phyloP scores from a whole-genome alignment of 495 filamentous ascomycete species.

The Xylaria venustula region DNA sequence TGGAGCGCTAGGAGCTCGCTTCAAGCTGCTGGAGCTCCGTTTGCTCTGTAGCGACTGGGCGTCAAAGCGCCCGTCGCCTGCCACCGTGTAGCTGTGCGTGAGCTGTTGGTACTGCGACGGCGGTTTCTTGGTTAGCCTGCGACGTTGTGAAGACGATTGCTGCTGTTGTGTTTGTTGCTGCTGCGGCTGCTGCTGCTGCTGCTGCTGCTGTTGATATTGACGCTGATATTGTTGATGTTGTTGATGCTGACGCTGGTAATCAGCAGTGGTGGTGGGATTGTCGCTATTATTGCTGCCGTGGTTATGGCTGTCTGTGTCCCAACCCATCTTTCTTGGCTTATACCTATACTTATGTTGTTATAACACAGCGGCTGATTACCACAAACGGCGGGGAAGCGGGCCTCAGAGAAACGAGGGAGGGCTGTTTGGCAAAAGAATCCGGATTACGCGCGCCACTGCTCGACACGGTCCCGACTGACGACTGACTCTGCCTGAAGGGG shows the following conservation, averaged over 20 bases:
- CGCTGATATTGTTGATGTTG: background rate
- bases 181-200: background rate
- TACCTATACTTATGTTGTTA: background rate
- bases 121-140: constrained; percentile 56
- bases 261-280: background rate
- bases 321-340: constrained; percentile 2
- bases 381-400: constrained; percentile 16
- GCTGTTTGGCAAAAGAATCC: background rate
- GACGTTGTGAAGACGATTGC: constrained; percentile 31
- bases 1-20: constrained; percentile 70
- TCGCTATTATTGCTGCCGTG: background rate
- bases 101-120: constrained; percentile 40
- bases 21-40: constrained; percentile 57
- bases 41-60: constrained; percentile 53
- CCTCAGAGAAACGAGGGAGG: background rate
- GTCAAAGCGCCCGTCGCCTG: constrained; percentile 50
- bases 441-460: background rate
- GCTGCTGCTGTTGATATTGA: background rate
- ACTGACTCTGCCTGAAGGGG: background rate
- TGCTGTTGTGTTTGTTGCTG: background rate
- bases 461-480: background rate
- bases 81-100: constrained; percentile 37
- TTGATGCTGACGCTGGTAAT: background rate
- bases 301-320: constrained; percentile 5
- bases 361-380: constrained; percentile 1